A percentile compares a stretch with the other conserved stretches of the same genome.
Evolutionary conservation across 2,329 filamentous ascomycete genomes (phyloP).

Genomic region (Tricladium varicosporioides): DNA sequence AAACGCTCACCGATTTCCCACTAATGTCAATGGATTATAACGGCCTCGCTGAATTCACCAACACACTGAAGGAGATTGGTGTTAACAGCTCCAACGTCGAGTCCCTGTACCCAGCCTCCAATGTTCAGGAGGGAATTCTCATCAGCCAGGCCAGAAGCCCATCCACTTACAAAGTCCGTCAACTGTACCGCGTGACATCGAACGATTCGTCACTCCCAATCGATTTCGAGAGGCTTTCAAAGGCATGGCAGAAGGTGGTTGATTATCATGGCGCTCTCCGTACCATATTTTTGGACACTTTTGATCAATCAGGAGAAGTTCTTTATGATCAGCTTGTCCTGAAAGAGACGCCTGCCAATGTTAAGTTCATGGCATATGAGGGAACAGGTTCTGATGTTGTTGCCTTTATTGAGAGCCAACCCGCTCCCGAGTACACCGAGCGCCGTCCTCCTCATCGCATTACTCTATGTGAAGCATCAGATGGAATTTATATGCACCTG

Average conservation of each 20-base stretch:
- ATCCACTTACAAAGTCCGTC: neutral
- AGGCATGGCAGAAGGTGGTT: slow-evolving; percentile 3
- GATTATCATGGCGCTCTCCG: slow-evolving; percentile 8
- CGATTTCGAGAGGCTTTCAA: neutral
- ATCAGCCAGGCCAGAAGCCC: slow-evolving; percentile 18
- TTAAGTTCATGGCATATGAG: neutral
- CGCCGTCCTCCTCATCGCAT: slow-evolving; percentile 42
- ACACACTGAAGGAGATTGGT: neutral
- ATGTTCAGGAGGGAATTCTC: slow-evolving; percentile 10
- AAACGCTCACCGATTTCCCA: slow-evolving; percentile 15
- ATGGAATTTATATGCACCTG: slow-evolving; percentile 42
- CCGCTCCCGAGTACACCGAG: neutral
- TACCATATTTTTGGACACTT: slow-evolving; percentile 22
- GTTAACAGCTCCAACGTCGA: slow-evolving; percentile 7
- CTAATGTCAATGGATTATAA: slow-evolving; percentile 10
- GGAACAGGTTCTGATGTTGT: neutral
- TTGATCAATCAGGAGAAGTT: slow-evolving; percentile 8
- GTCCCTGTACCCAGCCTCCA: slow-evolving; percentile 7
- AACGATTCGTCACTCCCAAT: neutral
- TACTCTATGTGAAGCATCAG: slow-evolving; percentile 41
- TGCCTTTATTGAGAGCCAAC: neutral
- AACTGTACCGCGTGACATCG: neutral
- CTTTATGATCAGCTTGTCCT: neutral
- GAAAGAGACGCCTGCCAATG: neutral
- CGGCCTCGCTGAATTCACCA: slow-evolving; percentile 1